These are phyloP conservation scores for Cyberlindnera petersonii DNA, from an alignment of 805 yeast genomes.

Conservation along the genomic window DNA sequence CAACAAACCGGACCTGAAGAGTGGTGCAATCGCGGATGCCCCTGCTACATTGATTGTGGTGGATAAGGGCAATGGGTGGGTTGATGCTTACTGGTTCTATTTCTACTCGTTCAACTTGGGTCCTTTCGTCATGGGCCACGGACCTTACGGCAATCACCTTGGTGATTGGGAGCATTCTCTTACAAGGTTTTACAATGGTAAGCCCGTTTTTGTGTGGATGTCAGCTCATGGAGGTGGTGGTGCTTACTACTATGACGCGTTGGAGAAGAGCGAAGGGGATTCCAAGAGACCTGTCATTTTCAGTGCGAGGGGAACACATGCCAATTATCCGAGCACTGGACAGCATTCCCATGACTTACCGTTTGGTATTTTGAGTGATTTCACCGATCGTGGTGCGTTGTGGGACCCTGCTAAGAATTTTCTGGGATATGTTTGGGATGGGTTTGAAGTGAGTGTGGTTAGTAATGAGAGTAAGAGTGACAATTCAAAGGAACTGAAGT, in stretches of 20 bases:
- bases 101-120: constrained; percentile 93
- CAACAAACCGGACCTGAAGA: constrained; percentile 64
- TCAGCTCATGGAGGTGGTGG: constrained; percentile 98
- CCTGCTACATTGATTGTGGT: constrained; percentile 81
- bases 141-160: constrained; percentile 95
- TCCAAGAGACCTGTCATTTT: constrained; percentile 66
- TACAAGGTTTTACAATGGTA: constrained; percentile 76
- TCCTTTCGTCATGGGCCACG: constrained; percentile 95
- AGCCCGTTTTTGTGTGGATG: constrained; percentile 89
- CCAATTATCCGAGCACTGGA: constrained; percentile 93
- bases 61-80: constrained; percentile 92
- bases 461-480: constrained; percentile 23
- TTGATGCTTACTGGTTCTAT: constrained; percentile 95
- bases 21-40: constrained; percentile 69
- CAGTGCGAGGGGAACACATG: constrained; percentile 95
- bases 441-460: constrained; percentile 43
- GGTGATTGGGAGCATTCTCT: constrained; percentile 98
- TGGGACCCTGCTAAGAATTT: constrained; percentile 91
- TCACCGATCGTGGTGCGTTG: constrained; percentile 90
- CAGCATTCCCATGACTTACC: constrained; percentile 96
- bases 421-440: constrained; percentile 78
- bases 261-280: constrained; percentile 44
- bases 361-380: constrained; percentile 83
- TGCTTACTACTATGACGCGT: constrained; percentile 72
- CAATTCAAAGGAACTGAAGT: constrained; percentile 24